phyloP scores from a whole-genome alignment of 2,329 filamentous ascomycete species.

The Xylariaceae sp. region DNA sequence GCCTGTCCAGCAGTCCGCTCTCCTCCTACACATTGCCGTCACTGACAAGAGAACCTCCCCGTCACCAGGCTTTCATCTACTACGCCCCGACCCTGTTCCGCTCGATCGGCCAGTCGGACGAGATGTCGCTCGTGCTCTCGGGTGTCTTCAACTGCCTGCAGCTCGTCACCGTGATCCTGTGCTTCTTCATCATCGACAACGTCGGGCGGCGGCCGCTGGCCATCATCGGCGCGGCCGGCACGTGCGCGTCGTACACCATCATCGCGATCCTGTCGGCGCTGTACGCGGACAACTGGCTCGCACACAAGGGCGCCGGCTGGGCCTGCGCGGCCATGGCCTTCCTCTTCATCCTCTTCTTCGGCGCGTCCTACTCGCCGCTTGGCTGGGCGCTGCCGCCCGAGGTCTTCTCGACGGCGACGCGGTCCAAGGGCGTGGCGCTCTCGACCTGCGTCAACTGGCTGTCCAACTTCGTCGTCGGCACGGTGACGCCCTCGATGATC shows the following conservation, averaged over 20 bases:
- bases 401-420: constrained; percentile 53
- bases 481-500: constrained; percentile 53
- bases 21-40: no score
- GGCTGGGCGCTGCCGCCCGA: constrained; percentile 44
- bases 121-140: not conserved
- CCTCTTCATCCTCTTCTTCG: constrained; percentile 55
- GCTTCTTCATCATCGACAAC: constrained; percentile 39
- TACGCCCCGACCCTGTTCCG: constrained; percentile 31
- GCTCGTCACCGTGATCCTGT: not conserved
- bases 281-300: constrained; percentile 42
- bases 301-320: constrained; percentile 39
- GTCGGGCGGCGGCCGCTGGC: constrained; percentile 39
- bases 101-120: not conserved
- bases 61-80: constrained; percentile 30
- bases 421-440: constrained; percentile 57
- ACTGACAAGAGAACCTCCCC: no score
- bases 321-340: constrained; percentile 28
- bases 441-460: constrained; percentile 54
- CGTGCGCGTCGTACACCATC: constrained; percentile 39
- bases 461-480: constrained; percentile 56
- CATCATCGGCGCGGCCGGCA: constrained; percentile 34
- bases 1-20: no score
- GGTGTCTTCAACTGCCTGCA: not conserved
- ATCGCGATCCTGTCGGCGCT: constrained; percentile 47
- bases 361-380: constrained; percentile 48